phyloP scores from a whole-genome alignment of 2,329 filamentous ascomycete genomes.

The Leptographium wingfieldii region DNA sequence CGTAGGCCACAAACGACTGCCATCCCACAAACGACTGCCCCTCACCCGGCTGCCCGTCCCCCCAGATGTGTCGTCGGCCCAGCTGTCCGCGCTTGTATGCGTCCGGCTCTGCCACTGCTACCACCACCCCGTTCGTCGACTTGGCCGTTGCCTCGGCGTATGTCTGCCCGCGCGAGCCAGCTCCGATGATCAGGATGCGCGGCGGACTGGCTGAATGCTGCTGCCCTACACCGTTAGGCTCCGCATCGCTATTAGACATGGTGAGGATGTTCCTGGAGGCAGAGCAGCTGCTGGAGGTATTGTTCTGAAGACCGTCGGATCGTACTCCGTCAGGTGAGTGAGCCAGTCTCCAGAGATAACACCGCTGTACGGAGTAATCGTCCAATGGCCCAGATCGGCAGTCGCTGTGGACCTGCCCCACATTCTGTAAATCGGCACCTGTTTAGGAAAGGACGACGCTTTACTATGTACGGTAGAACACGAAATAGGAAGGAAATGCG shows the following conservation, averaged over 20 bases:
- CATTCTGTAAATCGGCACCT: not conserved
- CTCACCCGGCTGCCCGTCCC: slow-evolving; percentile 29
- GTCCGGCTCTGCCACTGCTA: slow-evolving; percentile 71
- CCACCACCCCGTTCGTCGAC: slow-evolving; percentile 55
- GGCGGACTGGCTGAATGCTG: slow-evolving; percentile 38
- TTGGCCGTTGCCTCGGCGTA: slow-evolving; percentile 59
- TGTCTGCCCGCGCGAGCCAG: slow-evolving; percentile 63
- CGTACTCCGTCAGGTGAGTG: not conserved
- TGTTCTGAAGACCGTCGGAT: not conserved
- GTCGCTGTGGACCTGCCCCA: not conserved
- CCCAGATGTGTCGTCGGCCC: slow-evolving; percentile 63
- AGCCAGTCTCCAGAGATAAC: too few species aligned
- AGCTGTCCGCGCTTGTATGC: slow-evolving; percentile 62
- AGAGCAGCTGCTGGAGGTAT: not conserved
- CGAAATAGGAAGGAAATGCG: not conserved
- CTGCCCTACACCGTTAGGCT: slow-evolving; percentile 13
- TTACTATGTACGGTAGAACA: too few species aligned
- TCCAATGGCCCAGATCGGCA: slow-evolving; percentile 6
- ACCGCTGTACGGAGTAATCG: not conserved
- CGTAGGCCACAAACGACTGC: slow-evolving; percentile 64
- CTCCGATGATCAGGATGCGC: slow-evolving; percentile 68
- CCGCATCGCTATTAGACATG: slow-evolving; percentile 11
- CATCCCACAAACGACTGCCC: slow-evolving; percentile 63
- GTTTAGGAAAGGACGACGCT: not conserved
- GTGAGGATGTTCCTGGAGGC: not conserved